Base-by-base conservation (phyloP, 768 basidiomycete species). In the Clitopilus passeckerianus region DNA sequence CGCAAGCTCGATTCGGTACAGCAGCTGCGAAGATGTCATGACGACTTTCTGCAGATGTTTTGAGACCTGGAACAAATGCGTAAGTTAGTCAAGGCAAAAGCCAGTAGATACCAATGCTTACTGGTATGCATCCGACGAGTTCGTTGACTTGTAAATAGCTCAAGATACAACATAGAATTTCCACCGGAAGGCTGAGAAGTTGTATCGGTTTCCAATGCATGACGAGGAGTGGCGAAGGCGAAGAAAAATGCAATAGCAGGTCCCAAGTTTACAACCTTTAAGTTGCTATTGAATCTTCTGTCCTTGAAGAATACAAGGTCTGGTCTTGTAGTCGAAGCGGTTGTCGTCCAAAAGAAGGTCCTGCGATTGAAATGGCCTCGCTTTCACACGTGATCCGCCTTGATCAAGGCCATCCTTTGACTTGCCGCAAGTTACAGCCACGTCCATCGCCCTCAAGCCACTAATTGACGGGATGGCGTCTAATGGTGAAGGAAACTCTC, bases 1-100 rank as follows among this genome's bases (percentile, higher is more conserved):
- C 22, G 66, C 73, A 2, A 85, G 76, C 58, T 84, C 80, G 52
- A 84, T 74, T n/a, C 67, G 73, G 64, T 80, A 82, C 63, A 77
- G 79, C 9, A 83, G 68, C 24, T 71, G 72, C 22, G 81, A 81
- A 0, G 82, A 82, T 27, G 75, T 65, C 34, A 58, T 57, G 30
- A 84, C 71, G 6, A 78, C 64, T 56, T 65, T 72, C 30, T 67
- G 65, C 52, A 82, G 69, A 53, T 70, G 65, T 69, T 74, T 76
- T 54, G 75, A 70, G 35, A 76, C 71, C 82, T 83, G 64, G 22
- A 9, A 18, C 52, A 18, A 61, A 34, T 41, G 24, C 6, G 34
- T 34, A 54, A 59, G 52, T 59, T 37, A 59, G 58, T 53, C 22
- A 58, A n/a, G 27, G 16, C 33, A 34, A 27, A 35, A 1, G 62